phyloP scores from a whole-genome alignment of 805 yeast genomes.

The Sugiyamaella valdiviana region DNA sequence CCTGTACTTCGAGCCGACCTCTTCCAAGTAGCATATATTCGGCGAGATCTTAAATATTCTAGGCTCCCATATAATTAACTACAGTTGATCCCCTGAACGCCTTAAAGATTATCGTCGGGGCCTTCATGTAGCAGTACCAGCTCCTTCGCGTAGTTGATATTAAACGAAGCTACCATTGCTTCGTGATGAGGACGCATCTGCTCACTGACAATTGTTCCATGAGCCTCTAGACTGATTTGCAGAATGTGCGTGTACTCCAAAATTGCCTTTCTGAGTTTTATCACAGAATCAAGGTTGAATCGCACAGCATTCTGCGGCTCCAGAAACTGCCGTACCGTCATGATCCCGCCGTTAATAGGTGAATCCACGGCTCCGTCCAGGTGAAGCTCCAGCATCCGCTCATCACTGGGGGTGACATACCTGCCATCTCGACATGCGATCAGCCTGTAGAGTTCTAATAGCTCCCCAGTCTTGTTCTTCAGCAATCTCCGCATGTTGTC shows the following conservation, averaged over 20 bases:
- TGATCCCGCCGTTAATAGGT: constrained; percentile 90
- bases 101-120: not conserved
- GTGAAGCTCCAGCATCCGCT: constrained; percentile 22
- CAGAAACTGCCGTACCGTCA: constrained; percentile 69
- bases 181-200: constrained; percentile 58
- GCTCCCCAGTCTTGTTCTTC: constrained; percentile 61
- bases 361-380: constrained; percentile 75
- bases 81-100: too few relatives aligned
- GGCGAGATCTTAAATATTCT: too few relatives aligned
- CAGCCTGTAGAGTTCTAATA: constrained; percentile 54
- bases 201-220: constrained; percentile 55
- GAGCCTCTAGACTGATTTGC: constrained; percentile 59
- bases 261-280: constrained; percentile 40
- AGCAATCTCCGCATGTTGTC: constrained; percentile 72
- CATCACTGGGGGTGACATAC: not conserved
- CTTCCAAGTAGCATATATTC: too few relatives aligned
- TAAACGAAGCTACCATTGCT: constrained; percentile 56
- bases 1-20: too few relatives aligned
- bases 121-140: constrained; percentile 32
- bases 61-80: too few relatives aligned
- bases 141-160: constrained; percentile 62
- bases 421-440: constrained; percentile 44
- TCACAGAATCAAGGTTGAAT: constrained; percentile 32
- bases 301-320: constrained; percentile 21
- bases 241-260: constrained; percentile 62